Evolutionary conservation across 768 basidiomycete species (phyloP), one percentile per base, ranked within the genome.

Genomic region (Naganishia onofrii): DNA sequence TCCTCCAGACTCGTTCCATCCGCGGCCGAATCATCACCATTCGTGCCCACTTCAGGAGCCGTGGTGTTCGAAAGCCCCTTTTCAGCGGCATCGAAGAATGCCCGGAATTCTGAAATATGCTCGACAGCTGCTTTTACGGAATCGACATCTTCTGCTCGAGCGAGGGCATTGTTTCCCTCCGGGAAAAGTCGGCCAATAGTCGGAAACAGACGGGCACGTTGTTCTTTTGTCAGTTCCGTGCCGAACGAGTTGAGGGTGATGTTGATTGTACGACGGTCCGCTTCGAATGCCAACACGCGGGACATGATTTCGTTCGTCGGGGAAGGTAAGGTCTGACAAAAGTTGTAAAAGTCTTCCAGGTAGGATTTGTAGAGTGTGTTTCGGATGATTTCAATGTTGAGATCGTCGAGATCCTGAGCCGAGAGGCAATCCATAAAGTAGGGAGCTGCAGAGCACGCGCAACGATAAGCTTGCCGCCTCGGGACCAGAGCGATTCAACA

Each of bases 191-290:
- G 87, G 21, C 96, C 96, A 71, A 98, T 91, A 19, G 89, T 85
- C 6, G 96, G 96, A 86, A 95, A 98, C 46, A 99, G 87, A 76
- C 88, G 88, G 17, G 93, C 92, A 42, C 96, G 90, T 74, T 92
- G 89, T 78, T 99, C 96, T 81, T 99, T 99, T 48, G 89, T 85
- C 70, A 99, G 86, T 76, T 93, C 92, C 4, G 96, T 97, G 70
- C 89, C 90, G 83, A 98, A 95, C 15, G 96, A 98, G 85, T 99
- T 99, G 84, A 99, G 91, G 38, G 96, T 96, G 82, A 99, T 97
- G 84, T 98, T 99, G 80, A 98, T 89, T 1, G 93, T 90, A 64
- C 96, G 88, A 42, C 96, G 86, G 83, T 99, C 96, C 31, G 95
- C 96, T 84, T 99, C 96, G 77, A 99, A 99, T 8, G 89, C 85